A percentile compares a stretch with the other conserved stretches of the same genome.
These are phyloP conservation scores for Panus rudis DNA, from an alignment of 768 basidiomycete species.

Conservation along the genomic window DNA sequence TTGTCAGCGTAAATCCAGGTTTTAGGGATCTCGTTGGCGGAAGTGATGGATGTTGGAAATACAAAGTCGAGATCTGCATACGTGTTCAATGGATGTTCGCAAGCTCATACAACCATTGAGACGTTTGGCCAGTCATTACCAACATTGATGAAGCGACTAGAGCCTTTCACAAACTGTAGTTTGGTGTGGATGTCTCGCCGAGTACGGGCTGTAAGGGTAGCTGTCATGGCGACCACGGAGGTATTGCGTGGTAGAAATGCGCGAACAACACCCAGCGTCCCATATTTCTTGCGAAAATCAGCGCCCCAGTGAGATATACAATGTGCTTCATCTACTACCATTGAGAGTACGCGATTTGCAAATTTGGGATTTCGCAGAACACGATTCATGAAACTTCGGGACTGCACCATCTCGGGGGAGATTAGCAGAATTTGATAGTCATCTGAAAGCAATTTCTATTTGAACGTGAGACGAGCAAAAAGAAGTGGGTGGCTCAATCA, in stretches of 20 bases:
- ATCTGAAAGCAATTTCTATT: conserved; percentile 18
- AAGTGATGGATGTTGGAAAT: conserved; percentile 10
- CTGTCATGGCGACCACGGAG: conserved; percentile 28
- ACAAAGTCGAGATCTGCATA: conserved; percentile 29
- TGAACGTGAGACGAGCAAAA: background rate
- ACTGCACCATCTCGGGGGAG: conserved; percentile 29
- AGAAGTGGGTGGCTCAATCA: background rate
- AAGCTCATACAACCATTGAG: conserved; percentile 26
- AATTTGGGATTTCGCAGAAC: conserved; percentile 22
- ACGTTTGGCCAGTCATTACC: conserved; percentile 31
- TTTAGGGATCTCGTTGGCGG: conserved; percentile 15
- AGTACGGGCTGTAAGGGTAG: conserved; percentile 24
- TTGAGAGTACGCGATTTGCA: conserved; percentile 13
- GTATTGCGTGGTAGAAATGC: conserved; percentile 23
- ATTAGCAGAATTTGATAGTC: conserved; percentile 26
- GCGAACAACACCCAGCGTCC: conserved; percentile 19
- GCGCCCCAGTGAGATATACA: conserved; percentile 31
- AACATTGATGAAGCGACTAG: conserved; percentile 17
- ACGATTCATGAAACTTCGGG: conserved; percentile 18
- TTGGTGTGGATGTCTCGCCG: conserved; percentile 22
- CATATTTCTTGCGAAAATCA: conserved; percentile 29
- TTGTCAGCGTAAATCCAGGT: conserved; percentile 26
- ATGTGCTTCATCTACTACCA: conserved; percentile 31
- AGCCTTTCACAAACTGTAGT: conserved; percentile 18
- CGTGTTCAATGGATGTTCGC: conserved; percentile 26